phyloP scores from a whole-genome alignment of 73 alveolate species.

The Paramecium biaurelia region DNA sequence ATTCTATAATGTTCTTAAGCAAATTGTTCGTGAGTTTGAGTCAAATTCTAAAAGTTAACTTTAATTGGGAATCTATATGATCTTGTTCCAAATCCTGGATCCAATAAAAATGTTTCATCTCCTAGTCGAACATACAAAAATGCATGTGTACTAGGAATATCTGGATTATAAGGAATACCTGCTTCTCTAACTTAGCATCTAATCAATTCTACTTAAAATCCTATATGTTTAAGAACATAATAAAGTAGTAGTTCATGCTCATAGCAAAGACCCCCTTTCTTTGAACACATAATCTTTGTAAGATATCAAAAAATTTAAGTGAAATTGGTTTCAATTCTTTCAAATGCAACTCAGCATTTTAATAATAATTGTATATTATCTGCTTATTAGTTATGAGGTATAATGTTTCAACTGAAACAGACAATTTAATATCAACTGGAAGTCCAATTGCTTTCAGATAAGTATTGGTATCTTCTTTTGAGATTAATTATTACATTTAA shows the following conservation, averaged over 20 bases:
- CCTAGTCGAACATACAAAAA: neutral
- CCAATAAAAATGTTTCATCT: neutral
- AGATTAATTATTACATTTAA: neutral
- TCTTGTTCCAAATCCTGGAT: constrained; percentile 19
- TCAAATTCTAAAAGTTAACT: neutral
- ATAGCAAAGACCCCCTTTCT: neutral
- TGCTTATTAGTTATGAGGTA: neutral
- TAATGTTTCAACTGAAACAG: neutral
- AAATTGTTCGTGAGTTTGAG: neutral
- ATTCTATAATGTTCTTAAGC: neutral
- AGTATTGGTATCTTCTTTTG: neutral
- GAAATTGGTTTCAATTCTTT: neutral
- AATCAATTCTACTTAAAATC: neutral
- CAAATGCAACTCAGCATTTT: neutral
- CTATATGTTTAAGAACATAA: neutral
- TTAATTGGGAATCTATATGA: neutral
- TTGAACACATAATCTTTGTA: neutral
- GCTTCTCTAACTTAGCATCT: neutral
- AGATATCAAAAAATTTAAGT: neutral
- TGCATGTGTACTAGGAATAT: neutral
- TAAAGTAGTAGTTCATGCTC: neutral
- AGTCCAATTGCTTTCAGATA: neutral
- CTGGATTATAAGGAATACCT: neutral
- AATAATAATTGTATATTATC: neutral
- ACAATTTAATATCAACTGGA: neutral